Conservation (phyloP, 2,329 filamentous ascomycete species). For the Podosphaera leucotricha region DNA sequence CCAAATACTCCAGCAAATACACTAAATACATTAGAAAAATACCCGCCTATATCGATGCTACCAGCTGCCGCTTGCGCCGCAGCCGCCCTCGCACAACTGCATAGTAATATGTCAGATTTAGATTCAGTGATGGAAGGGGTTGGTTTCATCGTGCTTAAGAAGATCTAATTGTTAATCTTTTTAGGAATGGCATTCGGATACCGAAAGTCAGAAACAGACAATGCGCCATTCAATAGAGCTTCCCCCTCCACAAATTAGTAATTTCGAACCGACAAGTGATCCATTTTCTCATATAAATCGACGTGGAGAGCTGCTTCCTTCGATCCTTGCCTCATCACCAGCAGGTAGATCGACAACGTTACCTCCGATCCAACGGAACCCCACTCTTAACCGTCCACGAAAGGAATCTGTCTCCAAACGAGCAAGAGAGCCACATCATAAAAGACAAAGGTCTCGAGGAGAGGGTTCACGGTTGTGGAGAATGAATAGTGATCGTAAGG, state of each 20-base stretch:
- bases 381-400: constrained; percentile 48
- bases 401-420: constrained; percentile 75
- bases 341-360: constrained; percentile 72
- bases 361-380: constrained; percentile 54
- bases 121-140: constrained; percentile 63
- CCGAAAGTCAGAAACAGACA: constrained; percentile 37
- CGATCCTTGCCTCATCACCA: constrained; percentile 59
- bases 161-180: constrained; percentile 1
- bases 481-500: constrained; percentile 51
- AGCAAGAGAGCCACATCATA: constrained; percentile 52
- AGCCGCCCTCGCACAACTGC: constrained; percentile 66
- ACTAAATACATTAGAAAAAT: constrained; percentile 45
- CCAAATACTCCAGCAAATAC: constrained; percentile 45
- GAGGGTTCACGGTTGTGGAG: constrained; percentile 45
- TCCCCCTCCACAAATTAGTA: constrained; percentile 38
- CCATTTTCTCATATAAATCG: constrained; percentile 42
- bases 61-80: constrained; percentile 53
- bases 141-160: constrained; percentile 17
- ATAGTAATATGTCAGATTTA: constrained; percentile 50
- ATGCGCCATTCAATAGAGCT: constrained; percentile 44
- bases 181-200: constrained; percentile 50
- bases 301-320: constrained; percentile 57
- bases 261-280: constrained; percentile 35
- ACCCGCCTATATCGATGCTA: constrained; percentile 33
- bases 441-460: constrained; percentile 48